Evolutionary conservation across 1,139 yeast genomes (phyloP).

Genomic region (Starmera stellimalicola): DNA sequence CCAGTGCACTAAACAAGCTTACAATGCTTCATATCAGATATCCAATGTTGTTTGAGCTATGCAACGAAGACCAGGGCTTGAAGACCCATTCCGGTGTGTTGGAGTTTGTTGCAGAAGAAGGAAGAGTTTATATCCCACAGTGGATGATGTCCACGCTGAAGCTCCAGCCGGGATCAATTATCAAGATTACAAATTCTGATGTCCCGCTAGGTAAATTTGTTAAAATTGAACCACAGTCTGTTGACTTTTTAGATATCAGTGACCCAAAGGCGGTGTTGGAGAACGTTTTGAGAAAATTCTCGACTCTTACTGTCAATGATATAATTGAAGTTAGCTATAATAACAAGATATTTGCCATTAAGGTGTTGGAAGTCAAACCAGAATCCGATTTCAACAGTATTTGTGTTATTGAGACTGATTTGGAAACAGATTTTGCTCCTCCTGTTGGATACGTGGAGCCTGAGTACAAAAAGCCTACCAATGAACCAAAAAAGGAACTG

Average conservation of each 20-base stretch:
- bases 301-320: constrained; percentile 81
- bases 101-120: constrained; percentile 96
- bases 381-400: constrained; percentile 54
- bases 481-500: constrained; percentile 10
- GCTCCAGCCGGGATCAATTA: constrained; percentile 67
- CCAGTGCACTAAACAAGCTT: constrained; percentile 80
- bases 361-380: constrained; percentile 84
- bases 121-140: constrained; percentile 86
- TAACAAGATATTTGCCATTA: constrained; percentile 67
- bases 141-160: constrained; percentile 90
- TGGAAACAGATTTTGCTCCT: constrained; percentile 96
- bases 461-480: constrained; percentile 33
- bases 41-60: constrained; percentile 87
- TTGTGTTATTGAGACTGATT: constrained; percentile 94
- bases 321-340: constrained; percentile 82
- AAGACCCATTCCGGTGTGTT: constrained; percentile 88
- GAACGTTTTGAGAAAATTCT: constrained; percentile 79
- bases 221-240: constrained; percentile 90
- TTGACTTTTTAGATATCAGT: constrained; percentile 82
- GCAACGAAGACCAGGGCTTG: constrained; percentile 50
- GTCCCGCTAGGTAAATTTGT: constrained; percentile 83
- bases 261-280: constrained; percentile 97
- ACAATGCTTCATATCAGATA: constrained; percentile 85
- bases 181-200: constrained; percentile 69
- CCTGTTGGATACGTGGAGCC: constrained; percentile 98